Evolutionary conservation across 2,329 filamentous ascomycete species (phyloP).

Genomic region (Drechslera avenae): DNA sequence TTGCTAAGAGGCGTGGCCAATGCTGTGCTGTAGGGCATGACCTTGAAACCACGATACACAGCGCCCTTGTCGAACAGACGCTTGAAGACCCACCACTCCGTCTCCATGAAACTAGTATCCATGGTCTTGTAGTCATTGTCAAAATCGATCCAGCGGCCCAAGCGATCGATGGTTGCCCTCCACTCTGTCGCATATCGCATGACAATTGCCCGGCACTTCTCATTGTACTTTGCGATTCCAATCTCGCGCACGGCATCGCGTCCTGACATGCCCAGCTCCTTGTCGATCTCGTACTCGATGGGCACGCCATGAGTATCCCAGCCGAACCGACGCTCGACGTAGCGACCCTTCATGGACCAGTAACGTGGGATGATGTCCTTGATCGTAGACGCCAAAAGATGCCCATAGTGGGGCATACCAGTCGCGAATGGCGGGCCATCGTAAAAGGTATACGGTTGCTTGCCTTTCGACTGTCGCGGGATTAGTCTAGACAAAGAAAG

Average conservation of each 20-base stretch:
- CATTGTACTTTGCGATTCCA: slow-evolving; percentile 88
- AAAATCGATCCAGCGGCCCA: slow-evolving; percentile 97
- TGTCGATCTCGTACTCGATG: slow-evolving; percentile 97
- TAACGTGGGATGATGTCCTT: slow-evolving; percentile 97
- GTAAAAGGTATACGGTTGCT: slow-evolving; percentile 91
- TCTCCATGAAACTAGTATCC: slow-evolving; percentile 95
- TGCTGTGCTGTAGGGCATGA: slow-evolving; percentile 94
- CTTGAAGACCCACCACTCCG: slow-evolving; percentile 96
- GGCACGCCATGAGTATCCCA: slow-evolving; percentile 96
- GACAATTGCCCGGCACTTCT: slow-evolving; percentile 88
- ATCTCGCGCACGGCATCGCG: slow-evolving; percentile 85
- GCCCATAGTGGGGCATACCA: slow-evolving; percentile 70
- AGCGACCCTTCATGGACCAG: slow-evolving; percentile 95
- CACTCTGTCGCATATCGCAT: slow-evolving; percentile 90
- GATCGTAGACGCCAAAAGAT: slow-evolving; percentile 88
- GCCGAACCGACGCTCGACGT: slow-evolving; percentile 90
- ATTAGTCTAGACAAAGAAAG: background rate
- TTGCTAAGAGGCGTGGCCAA: slow-evolving; percentile 89
- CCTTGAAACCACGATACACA: slow-evolving; percentile 87
- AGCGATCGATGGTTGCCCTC: slow-evolving; percentile 82
- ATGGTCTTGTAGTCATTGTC: slow-evolving; percentile 99
- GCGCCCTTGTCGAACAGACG: slow-evolving; percentile 86
- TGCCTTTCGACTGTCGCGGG: slow-evolving; percentile 65
- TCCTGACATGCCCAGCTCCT: slow-evolving; percentile 87
- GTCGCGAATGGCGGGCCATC: slow-evolving; percentile 65